Evolutionary conservation across 257 asterid species (phyloP), one percentile per base, ranked within the genome.

Genomic region (Paraleonurus japonicus): DNA sequence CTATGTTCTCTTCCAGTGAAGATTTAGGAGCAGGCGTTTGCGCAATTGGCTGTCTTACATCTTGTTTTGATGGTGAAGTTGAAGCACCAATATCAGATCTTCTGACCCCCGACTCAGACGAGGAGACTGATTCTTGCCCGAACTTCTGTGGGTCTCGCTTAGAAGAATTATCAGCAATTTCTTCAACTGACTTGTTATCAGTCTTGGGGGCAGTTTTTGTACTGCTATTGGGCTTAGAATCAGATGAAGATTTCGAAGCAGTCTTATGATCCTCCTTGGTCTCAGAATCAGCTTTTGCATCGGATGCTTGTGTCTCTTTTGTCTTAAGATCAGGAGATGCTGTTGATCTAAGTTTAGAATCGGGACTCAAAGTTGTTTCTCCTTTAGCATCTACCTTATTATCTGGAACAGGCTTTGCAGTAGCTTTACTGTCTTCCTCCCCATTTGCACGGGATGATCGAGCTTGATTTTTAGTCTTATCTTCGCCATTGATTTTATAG

Each of bases 1-100:
- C 96, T 60, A 94, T 89, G 51, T 91, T 94, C 79, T 94, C 99
- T 81, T 92, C 98, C 64, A 89, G 61, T 61, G 88, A 82, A 41
- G 93, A 82, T 67, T 91, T 95, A 50, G 75, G 22, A 2, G 79
- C 33, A 24, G 90, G 76, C 41, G 84, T 74, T 60, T 81, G 87
- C 58, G 81, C 13, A 20, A 12, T 58, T 67, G 81, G 68, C 30
- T 74, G 79, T 71, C 83, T 83, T 26, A 48, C 77, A 15, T 85
- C 92, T 73, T 79, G 87, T 75, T 92, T 89, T 5, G 55, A 60
- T 51, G 78, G 90, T 58, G 84, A 65, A 60, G 76, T 7, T 35
- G 86, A 76, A 48, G 83, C 50, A 24, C 60, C 47, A 50, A 32
- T 65, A 3, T 51, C 84, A 3, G 86, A 47, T 77, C 72, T 88